phyloP scores from a whole-genome alignment of 441 rosid species.

The Omphalea diandra region DNA sequence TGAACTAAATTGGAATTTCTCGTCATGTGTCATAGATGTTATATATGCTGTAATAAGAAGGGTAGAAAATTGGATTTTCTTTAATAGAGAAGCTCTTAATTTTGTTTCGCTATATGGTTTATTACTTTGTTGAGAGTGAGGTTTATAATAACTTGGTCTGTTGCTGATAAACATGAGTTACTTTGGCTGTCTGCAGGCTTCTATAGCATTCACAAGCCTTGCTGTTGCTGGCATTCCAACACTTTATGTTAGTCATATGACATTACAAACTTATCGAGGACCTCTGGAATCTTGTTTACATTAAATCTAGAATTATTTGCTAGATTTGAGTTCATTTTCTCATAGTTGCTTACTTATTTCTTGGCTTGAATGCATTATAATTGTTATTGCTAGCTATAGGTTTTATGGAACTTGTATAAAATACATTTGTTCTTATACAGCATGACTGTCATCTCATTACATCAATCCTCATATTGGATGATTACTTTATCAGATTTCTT shows the following conservation, averaged over 20 bases:
- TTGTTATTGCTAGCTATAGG: neutral
- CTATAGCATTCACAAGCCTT: conserved; percentile 71
- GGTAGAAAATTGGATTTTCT: no score
- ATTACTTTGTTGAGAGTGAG: conserved; percentile 19
- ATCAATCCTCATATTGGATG: neutral
- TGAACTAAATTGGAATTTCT: neutral
- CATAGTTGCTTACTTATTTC: neutral
- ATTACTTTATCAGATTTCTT: neutral
- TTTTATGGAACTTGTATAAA: neutral
- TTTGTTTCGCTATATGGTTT: no score
- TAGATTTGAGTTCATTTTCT: neutral
- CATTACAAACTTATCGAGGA: neutral
- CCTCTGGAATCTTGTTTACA: neutral
- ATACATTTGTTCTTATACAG: neutral
- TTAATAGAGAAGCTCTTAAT: no score
- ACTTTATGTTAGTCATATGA: conserved; percentile 49
- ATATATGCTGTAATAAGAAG: no score
- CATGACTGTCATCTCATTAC: neutral
- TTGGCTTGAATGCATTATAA: neutral
- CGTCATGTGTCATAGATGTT: neutral
- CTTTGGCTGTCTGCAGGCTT: conserved; percentile 51
- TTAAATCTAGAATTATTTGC: neutral
- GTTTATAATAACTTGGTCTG: neutral
- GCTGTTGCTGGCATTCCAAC: conserved; percentile 70
- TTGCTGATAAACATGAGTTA: conserved; percentile 4